Conservation (phyloP, 352 stramenopile species). For the Phytophthora sojae region DNA sequence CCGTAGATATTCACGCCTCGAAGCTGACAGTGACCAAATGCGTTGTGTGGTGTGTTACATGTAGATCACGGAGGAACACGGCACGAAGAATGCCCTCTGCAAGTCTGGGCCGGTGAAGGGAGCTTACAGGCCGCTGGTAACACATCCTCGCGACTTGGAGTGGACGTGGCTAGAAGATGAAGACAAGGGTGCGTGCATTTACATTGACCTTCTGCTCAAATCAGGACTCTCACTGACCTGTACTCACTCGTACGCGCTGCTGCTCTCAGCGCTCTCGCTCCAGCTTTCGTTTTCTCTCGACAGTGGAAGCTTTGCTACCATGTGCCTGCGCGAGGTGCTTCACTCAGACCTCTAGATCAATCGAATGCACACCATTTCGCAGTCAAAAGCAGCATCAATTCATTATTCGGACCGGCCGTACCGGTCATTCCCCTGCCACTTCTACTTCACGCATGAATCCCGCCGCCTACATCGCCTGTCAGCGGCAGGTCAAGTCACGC, state of each 20-base stretch:
- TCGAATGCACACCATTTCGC: neutral
- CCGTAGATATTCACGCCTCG: neutral
- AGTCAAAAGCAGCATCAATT: constrained; percentile 20
- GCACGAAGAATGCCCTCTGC: constrained; percentile 47
- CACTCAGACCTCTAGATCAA: constrained; percentile 51
- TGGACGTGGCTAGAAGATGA: constrained; percentile 48
- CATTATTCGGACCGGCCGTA: constrained; percentile 29
- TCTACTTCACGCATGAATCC: neutral
- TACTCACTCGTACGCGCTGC: too few species aligned
- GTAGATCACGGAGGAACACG: constrained; percentile 59
- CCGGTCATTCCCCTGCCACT: constrained; percentile 8
- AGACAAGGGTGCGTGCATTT: constrained; percentile 17
- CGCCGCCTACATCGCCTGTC: neutral
- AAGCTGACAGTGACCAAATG: constrained; percentile 1
- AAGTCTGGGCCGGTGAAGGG: constrained; percentile 62
- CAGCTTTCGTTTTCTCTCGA: constrained; percentile 63
- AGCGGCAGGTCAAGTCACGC: constrained; percentile 3
- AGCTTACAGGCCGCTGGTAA: constrained; percentile 63
- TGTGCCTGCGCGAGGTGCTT: constrained; percentile 79
- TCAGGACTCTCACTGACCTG: too few species aligned
- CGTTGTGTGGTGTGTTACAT: constrained; percentile 4
- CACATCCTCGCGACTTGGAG: constrained; percentile 49
- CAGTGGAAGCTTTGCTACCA: constrained; percentile 80
- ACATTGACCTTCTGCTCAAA: too few species aligned
- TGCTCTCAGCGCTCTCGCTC: constrained; percentile 20